Evolutionary conservation across 108 stramenopile genomes (phyloP), one percentile per base, ranked within the genome.

Genomic region (Cyclostephanos invisitatus): DNA sequence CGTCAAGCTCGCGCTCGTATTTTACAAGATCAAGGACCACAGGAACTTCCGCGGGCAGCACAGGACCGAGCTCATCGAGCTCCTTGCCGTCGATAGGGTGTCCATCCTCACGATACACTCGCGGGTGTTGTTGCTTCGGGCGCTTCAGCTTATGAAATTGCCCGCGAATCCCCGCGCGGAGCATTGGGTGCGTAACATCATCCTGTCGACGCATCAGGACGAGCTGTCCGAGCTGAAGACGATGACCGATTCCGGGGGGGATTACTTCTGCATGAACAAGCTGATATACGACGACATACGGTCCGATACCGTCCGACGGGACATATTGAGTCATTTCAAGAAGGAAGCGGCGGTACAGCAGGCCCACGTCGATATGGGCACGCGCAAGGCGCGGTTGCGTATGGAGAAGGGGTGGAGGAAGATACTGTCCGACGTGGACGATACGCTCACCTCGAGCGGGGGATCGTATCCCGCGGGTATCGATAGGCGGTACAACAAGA

Each of bases 1-100:
- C 72, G 86, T 94, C 42, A 93, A 95, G 64, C 70, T 98, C 64
- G 96, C 91, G 2, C 82, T 97, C 53, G 73, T 99, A 12, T 90
- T 99, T 70, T 99, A 99, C 85, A 99, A 99, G 79, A 87, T 99
- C 47, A 99, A 99, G 68, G 95, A 96, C 70, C 95, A 96, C 79
- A 76, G 90, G 0, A 86, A 86, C 72, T 93, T 91, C 73, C 63
- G 84, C 2, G 90, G 91, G 22, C 87, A 91, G 54, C 88, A 95
- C 70, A 88, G 96, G 18, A 95, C 94, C 7, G 89, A 93, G 64
- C 60, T 97, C 2, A 89, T 95, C 67, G 84, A 96, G 69, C 60
- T 97, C 35, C 78, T 97, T 6, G 93, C 95, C 1, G 86, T 93
- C 20, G 91, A 96, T 51, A 79, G 95, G 57, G 65, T 97, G 9